phyloP scores from a whole-genome alignment of 2,329 filamentous ascomycete genomes.

The Lachnellula cervina region DNA sequence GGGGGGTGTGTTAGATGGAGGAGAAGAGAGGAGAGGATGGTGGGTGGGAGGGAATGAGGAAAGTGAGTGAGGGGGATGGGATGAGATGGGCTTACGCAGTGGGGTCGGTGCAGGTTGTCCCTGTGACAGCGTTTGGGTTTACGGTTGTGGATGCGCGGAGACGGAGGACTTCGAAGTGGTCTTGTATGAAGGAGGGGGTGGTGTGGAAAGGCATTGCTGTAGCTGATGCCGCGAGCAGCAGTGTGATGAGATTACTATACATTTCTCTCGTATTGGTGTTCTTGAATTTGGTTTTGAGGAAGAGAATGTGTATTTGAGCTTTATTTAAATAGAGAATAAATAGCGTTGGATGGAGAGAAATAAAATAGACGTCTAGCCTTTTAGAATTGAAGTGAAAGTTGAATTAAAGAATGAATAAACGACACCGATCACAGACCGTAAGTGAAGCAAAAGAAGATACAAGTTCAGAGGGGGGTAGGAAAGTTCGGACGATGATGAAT shows the following conservation, averaged over 20 bases:
- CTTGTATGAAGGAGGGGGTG: slow-evolving; percentile 2
- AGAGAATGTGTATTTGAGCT: not conserved
- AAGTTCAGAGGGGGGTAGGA: not conserved
- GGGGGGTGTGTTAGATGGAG: too few relatives aligned
- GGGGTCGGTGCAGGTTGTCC: slow-evolving; percentile 31
- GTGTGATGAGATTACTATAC: slow-evolving; percentile 13
- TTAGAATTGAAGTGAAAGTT: not conserved
- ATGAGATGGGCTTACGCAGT: slow-evolving; percentile 17
- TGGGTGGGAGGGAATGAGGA: not conserved
- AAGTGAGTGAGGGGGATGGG: slow-evolving; percentile 1
- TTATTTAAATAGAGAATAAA: not conserved
- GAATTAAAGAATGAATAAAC: slow-evolving; percentile 3
- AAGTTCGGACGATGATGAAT: not conserved
- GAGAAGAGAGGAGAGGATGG: not conserved
- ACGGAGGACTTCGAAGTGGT: slow-evolving; percentile 26
- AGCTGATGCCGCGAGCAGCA: slow-evolving; percentile 6
- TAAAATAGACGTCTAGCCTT: slow-evolving; percentile 1
- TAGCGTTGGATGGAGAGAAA: not conserved
- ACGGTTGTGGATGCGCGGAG: slow-evolving; percentile 23
- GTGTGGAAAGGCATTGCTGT: slow-evolving; percentile 2
- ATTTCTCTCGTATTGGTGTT: slow-evolving; percentile 6
- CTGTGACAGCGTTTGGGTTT: slow-evolving; percentile 30
- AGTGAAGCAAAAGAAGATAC: not conserved
- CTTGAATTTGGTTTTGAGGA: not conserved
- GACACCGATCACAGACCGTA: slow-evolving; percentile 8